A percentile compares a stretch with the other conserved stretches of the same genome.
phyloP scores from a whole-genome alignment of 2,329 filamentous ascomycete genomes.

The Raffaelea ambrosiae region DNA sequence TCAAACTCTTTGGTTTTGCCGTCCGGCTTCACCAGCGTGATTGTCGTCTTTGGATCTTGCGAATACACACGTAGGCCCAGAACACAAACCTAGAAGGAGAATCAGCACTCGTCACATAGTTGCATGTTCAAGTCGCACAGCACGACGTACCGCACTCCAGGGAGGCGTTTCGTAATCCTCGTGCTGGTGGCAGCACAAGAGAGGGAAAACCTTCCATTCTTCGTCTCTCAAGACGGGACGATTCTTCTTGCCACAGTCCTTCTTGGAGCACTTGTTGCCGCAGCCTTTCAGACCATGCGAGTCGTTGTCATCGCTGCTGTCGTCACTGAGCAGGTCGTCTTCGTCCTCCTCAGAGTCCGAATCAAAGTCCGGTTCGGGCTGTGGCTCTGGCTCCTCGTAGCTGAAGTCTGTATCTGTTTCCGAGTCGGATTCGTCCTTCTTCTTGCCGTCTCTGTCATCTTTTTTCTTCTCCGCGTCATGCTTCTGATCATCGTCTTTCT shows the following conservation, averaged over 20 bases:
- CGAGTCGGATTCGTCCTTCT: not conserved
- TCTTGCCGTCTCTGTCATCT: too few species aligned
- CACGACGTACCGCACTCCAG: not conserved
- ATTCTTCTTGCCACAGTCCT: not conserved
- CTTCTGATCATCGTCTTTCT: not conserved
- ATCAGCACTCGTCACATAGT: not conserved
- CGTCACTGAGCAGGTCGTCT: too few species aligned
- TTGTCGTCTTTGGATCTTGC: not conserved
- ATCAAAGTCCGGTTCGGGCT: slow-evolving; percentile 6
- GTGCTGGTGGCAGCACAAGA: too few species aligned
- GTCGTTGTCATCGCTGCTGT: not conserved
- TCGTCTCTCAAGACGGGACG: too few species aligned
- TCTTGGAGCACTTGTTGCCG: not conserved
- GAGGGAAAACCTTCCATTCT: too few species aligned
- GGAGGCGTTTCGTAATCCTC: not conserved
- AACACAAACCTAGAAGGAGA: not conserved
- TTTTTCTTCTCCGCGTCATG: too few species aligned
- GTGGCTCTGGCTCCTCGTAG: not conserved
- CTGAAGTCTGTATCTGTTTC: not conserved
- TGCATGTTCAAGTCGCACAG: not conserved
- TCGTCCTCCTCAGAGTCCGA: not conserved
- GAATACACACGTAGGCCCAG: slow-evolving; percentile 1
- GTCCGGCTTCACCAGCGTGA: not conserved
- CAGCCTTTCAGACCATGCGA: not conserved
- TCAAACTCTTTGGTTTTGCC: not conserved